Base-by-base conservation (phyloP, 345 rosid genomes). In the Viola odorata region DNA sequence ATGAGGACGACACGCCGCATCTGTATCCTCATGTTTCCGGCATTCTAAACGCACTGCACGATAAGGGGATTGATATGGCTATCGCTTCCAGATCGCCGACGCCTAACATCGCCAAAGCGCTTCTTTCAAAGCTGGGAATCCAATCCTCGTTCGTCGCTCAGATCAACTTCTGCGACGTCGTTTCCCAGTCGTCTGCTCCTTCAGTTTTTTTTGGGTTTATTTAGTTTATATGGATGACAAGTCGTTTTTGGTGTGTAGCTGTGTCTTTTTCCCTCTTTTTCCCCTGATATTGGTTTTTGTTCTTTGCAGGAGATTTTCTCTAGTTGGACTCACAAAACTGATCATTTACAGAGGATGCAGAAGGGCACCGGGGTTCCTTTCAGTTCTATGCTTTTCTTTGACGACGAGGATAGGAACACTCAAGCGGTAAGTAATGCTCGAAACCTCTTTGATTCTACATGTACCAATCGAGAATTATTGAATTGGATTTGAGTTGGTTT, bases 51-150 rank as follows among this genome's bases (percentile, higher is more conserved):
- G 94, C 86, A 39, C 73, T 91, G 45, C 80, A 84, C 65, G 94
- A 88, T 37, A 85, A 81, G 57, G 91, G 91, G 12, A 67, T 88
- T 45, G 85, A 85, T 71, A 61, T 84, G 53, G 96, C 97, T 45
- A 57, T 88, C 74, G 96, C 97, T 63, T 91, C 96, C 0, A 74
- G 92, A 58, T 88, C 97, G 42, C 96, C 96, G 1, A 80, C 91
- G 40, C 61, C 89, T 4, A 82, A 88, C 57, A 84, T 81, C 53
- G 97, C 97, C 12, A 84, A 67, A 56, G 62, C 86, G 45, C 88
- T 85, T 60, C 75, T 88, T 66, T 85, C 78, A 12, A 91, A 83
- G 72, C 56, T 91, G 78, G 69, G 66, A 52, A 67, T 85, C 42
- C 78, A 79, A 49, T 71, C 88, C 4, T 57, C 81, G 77, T 84